Conservation (phyloP, 2,329 filamentous ascomycete genomes). For the Botrytis deweyae region DNA sequence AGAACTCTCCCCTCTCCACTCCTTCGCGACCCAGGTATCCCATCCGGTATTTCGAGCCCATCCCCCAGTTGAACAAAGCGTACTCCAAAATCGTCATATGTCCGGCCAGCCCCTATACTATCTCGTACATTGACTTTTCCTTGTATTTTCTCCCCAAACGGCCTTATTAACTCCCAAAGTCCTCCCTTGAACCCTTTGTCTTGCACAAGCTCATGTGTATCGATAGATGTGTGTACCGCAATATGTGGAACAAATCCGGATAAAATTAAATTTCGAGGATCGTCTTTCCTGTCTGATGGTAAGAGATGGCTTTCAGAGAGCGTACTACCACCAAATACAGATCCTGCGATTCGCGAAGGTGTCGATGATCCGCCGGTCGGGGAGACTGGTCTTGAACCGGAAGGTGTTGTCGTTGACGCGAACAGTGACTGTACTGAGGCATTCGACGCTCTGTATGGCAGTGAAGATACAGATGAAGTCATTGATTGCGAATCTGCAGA, state of each 20-base stretch:
- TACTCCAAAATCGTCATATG: conserved; percentile 86
- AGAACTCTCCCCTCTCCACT: conserved; percentile 33
- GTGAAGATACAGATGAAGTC: conserved; percentile 47
- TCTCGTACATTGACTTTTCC: conserved; percentile 90
- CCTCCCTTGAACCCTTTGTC: conserved; percentile 84
- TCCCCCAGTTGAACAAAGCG: conserved; percentile 75
- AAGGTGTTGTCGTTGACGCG: conserved; percentile 65
- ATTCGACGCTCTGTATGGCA: conserved; percentile 55
- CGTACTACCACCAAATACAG: conserved; percentile 52
- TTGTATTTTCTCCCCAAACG: conserved; percentile 84
- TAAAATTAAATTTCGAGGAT: conserved; percentile 67
- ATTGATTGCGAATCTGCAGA: conserved; percentile 51
- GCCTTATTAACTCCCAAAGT: conserved; percentile 80
- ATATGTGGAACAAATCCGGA: conserved; percentile 88
- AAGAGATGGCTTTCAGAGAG: conserved; percentile 38
- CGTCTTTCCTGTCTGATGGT: conserved; percentile 37
- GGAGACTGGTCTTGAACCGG: conserved; percentile 66
- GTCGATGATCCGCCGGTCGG: conserved; percentile 58
- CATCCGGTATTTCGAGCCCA: conserved; percentile 53
- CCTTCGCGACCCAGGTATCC: conserved; percentile 40
- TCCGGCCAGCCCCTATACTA: conserved; percentile 78
- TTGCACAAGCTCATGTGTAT: conserved; percentile 76
- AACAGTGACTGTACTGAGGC: conserved; percentile 61
- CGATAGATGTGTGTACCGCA: conserved; percentile 79
- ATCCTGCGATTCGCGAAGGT: conserved; percentile 56